A percentile compares a stretch with the other conserved stretches of the same genome.
Conservation (phyloP, 2,329 filamentous ascomycete species). For the Neonectria ditissima region DNA sequence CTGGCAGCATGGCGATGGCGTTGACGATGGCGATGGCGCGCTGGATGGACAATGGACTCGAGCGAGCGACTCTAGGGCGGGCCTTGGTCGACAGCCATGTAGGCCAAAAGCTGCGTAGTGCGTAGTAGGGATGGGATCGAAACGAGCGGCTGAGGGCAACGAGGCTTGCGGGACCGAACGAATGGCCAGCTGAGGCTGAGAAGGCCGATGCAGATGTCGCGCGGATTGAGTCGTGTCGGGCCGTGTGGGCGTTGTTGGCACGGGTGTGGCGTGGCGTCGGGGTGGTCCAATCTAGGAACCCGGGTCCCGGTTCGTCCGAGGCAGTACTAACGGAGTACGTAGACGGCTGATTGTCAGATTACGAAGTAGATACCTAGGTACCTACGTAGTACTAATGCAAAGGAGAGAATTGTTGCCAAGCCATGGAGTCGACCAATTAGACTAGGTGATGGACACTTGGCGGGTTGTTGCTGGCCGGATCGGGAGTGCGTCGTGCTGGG, state of each 20-base stretch:
- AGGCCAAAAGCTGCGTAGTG: no score
- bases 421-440: no score
- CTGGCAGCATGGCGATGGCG: constrained; percentile 35
- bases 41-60: constrained; percentile 13
- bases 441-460: background rate
- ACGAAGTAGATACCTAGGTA: no score
- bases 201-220: constrained; percentile 5
- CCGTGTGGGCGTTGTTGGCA: constrained; percentile 1
- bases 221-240: constrained; percentile 13
- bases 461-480: background rate
- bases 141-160: constrained; percentile 4
- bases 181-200: constrained; percentile 4
- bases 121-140: background rate
- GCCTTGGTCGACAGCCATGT: constrained; percentile 3
- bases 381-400: no score
- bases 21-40: background rate
- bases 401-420: no score
- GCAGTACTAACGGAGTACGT: no score
- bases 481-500: background rate
- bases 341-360: no score
- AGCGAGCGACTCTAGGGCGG: constrained; percentile 35
- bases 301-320: background rate
- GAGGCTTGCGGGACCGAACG: constrained; percentile 17
- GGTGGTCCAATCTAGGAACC: background rate
- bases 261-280: constrained; percentile 16